Evolutionary conservation across 257 asterid genomes (phyloP).

Genomic region (Solanum lignicaule): DNA sequence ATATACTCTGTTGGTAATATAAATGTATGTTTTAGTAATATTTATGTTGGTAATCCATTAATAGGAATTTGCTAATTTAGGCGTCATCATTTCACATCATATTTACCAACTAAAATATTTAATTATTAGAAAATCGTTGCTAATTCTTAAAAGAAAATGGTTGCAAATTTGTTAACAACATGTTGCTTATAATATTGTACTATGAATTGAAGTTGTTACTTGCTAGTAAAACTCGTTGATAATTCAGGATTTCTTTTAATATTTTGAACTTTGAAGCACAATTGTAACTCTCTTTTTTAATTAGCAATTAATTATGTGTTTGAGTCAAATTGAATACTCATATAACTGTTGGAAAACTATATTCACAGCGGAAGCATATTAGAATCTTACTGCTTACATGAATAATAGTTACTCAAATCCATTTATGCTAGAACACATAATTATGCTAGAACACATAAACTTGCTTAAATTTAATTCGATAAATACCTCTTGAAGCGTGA

Average conservation of each 20-base stretch:
- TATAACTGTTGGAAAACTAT: too few species aligned
- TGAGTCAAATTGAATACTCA: background rate
- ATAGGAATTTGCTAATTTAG: background rate
- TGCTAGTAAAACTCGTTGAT: background rate
- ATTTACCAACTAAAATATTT: background rate
- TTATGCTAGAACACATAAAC: too few species aligned
- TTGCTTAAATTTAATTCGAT: too few species aligned
- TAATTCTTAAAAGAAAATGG: background rate
- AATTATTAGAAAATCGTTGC: background rate
- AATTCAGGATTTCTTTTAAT: background rate
- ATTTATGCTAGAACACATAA: too few species aligned
- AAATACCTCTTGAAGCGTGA: too few species aligned
- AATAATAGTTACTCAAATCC: too few species aligned
- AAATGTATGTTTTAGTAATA: background rate
- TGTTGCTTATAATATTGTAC: background rate
- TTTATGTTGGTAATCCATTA: background rate
- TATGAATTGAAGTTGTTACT: background rate
- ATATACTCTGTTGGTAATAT: background rate
- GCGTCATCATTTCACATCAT: background rate
- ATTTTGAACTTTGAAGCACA: background rate
- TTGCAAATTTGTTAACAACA: background rate
- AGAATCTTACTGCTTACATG: too few species aligned
- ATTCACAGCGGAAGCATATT: too few species aligned
- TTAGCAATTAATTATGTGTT: too few species aligned
- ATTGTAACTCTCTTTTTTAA: background rate